Conservation (phyloP, 768 basidiomycete species). For the Saitozyma sp. region DNA sequence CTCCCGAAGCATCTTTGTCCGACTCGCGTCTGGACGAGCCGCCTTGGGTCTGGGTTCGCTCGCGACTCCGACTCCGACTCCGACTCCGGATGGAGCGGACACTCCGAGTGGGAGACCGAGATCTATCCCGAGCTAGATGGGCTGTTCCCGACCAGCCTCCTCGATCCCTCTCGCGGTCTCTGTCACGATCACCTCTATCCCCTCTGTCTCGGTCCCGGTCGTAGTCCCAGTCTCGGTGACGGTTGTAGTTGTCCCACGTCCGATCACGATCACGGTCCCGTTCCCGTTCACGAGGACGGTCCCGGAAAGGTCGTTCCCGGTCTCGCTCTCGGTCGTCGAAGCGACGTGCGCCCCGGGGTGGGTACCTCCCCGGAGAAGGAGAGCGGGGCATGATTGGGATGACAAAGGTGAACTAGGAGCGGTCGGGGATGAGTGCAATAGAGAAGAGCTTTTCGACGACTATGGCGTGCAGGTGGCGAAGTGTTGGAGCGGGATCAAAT, state of each 20-base stretch:
- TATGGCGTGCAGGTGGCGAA: no score
- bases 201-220: not conserved
- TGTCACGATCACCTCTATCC: not conserved
- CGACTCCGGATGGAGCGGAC: not conserved
- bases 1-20: not conserved
- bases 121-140: not conserved
- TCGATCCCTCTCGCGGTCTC: constrained; percentile 1
- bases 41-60: not conserved
- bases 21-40: no score
- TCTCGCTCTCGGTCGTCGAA: not conserved
- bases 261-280: constrained; percentile 9
- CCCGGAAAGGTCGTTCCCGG: not conserved
- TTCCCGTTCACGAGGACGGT: constrained; percentile 2
- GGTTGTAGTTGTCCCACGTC: constrained; percentile 13
- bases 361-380: constrained; percentile 19
- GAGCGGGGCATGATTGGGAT: constrained; percentile 21
- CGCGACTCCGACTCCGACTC: not conserved
- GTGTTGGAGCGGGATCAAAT: no score
- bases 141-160: not conserved
- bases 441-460: not conserved
- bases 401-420: not conserved
- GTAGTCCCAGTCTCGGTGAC: not conserved
- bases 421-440: not conserved
- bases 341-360: not conserved
- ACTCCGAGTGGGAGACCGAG: constrained; percentile 5